Evolutionary conservation across 345 rosid species (phyloP).

Genomic region (Turnera subulata): DNA sequence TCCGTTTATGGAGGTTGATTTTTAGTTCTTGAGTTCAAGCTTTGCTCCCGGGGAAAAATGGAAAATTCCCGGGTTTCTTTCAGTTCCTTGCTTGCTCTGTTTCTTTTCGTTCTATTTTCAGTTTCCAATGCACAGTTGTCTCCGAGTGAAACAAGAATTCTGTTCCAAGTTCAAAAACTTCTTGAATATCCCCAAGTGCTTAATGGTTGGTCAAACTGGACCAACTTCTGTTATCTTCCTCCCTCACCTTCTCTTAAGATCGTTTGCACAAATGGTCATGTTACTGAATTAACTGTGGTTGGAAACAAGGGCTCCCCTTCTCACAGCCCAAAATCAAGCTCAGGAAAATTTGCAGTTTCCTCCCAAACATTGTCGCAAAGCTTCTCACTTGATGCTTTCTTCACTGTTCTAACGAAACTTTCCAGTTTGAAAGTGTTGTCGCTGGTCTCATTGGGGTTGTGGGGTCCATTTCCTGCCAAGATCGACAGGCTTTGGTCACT

Average conservation of each 20-base stretch:
- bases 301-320: slow-evolving; percentile 58
- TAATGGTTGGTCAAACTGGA: slow-evolving; percentile 68
- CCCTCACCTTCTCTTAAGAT: slow-evolving; percentile 53
- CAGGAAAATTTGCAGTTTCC: slow-evolving; percentile 25
- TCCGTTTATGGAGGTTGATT: not conserved
- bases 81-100: slow-evolving; percentile 17
- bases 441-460: slow-evolving; percentile 65
- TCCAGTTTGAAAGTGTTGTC: slow-evolving; percentile 54
- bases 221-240: slow-evolving; percentile 70
- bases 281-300: slow-evolving; percentile 51
- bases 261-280: slow-evolving; percentile 46
- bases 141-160: slow-evolving; percentile 47
- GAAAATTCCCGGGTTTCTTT: slow-evolving; percentile 16
- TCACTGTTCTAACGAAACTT: slow-evolving; percentile 64
- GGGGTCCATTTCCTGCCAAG: slow-evolving; percentile 70
- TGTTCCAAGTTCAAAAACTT: slow-evolving; percentile 55
- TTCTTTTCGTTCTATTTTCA: slow-evolving; percentile 24
- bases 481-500: slow-evolving; percentile 51
- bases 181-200: slow-evolving; percentile 69
- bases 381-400: slow-evolving; percentile 62
- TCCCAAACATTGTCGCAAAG: slow-evolving; percentile 35
- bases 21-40: not conserved
- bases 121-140: slow-evolving; percentile 45
- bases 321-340: slow-evolving; percentile 8
- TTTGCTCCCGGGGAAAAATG: slow-evolving; percentile 18